Base-by-base conservation (phyloP, 129 eudicot species). In the Tanacetum coccineum region DNA sequence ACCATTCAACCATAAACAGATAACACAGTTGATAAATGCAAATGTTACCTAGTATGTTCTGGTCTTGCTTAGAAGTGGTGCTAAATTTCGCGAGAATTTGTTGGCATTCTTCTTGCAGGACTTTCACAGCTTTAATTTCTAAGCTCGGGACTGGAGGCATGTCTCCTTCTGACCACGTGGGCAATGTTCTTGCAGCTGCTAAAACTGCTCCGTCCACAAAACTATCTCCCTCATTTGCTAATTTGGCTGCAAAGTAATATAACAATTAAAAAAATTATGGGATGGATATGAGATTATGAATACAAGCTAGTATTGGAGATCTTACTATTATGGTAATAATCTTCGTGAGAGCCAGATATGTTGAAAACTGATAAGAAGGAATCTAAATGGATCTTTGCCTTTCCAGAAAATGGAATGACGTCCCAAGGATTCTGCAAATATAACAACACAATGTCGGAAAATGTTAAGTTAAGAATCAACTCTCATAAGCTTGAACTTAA, bases 371-470 rank as follows among this genome's bases (percentile, higher is more conserved):
- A 94, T 83, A 94, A 85, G 82, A 94, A 94, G 51, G 99, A 84
- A 80, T 94, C 94, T 79, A 94, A 63, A 80, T 94, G 97, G 73
- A 94, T 75, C 79, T 47, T 74, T 59, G 96, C 84, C 59, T 71
- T 80, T 75, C 95, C 97, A 49, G 97, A 84, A 81, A 94, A 89
- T 10, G 85, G 82, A 50, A 94, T 82, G 68, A 77, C 97, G 73
- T 94, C 99, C 99, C 99, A 94, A 39, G 99, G 99, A 81, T 94
- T 94, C 99, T 94, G 88, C 78, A 75, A 22, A 42, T 49, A 59
- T 64, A 9, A 60, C 73, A 46, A 4, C 13, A 72, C 17, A 54
- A 66, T 3, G 60, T 28, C 42, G 63, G 12, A 49, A 22, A 56
- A 68, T 10, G 17, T 9, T 46, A 58, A 3, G 15, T 28, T 11